Conservation (phyloP, 495 filamentous ascomycete species). For the Hyphodiscus hymeniophilus region DNA sequence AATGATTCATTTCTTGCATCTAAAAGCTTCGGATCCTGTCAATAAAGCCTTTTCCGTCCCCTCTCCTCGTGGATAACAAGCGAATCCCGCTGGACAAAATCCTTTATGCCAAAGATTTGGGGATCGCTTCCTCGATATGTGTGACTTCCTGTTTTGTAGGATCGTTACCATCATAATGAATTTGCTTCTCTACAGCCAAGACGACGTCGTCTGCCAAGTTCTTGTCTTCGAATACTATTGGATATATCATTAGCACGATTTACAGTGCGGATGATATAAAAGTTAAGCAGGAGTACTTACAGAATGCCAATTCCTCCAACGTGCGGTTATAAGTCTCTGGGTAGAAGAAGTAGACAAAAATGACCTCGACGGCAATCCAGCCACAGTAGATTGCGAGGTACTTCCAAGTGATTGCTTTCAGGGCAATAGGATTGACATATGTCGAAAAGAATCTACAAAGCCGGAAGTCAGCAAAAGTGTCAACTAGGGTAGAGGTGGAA, state of each 20-base stretch:
- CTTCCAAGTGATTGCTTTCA: constrained; percentile 51
- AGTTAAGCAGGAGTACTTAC: no score
- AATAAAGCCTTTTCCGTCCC: no score
- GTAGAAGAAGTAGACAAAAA: constrained; percentile 56
- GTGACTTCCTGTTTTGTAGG: background rate
- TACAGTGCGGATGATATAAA: no score
- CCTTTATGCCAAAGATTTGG: background rate
- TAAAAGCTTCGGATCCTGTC: no score
- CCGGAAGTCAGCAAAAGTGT: no score
- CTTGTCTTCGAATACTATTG: constrained; percentile 46
- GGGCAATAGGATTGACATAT: constrained; percentile 56
- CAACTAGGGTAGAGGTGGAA: no score
- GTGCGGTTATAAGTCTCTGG: constrained; percentile 55
- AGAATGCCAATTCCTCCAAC: constrained; percentile 56
- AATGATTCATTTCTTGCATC: no score
- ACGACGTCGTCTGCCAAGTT: constrained; percentile 37
- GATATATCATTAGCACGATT: background rate
- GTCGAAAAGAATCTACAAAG: no score
- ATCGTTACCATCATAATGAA: constrained; percentile 19
- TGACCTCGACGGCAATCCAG: constrained; percentile 49
- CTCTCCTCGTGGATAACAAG: no score
- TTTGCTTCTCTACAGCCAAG: constrained; percentile 39
- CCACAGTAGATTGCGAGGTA: constrained; percentile 56
- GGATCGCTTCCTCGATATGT: background rate
- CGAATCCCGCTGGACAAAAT: no score